phyloP scores from a whole-genome alignment of 768 basidiomycete genomes.

The Gymnopilus dilepis region DNA sequence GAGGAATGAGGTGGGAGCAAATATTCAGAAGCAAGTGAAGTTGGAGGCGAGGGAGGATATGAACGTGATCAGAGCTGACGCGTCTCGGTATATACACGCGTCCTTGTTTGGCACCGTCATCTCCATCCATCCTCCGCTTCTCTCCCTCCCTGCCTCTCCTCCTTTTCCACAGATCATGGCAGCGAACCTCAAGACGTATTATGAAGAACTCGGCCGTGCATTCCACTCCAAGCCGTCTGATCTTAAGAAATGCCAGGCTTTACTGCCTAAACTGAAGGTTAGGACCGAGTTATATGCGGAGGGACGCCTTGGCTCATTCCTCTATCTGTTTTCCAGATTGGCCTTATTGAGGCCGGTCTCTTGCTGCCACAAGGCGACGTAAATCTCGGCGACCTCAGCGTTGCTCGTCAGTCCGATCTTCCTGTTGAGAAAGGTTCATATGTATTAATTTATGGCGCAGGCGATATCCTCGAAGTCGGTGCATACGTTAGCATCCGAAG shows the following conservation, averaged over 20 bases:
- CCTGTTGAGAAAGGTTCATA: not conserved
- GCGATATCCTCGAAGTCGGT: constrained; percentile 95
- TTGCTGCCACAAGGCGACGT: constrained; percentile 72
- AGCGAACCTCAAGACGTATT: constrained; percentile 58
- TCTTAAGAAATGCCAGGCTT: constrained; percentile 64
- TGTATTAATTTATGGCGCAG: constrained; percentile 41
- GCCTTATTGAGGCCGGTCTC: constrained; percentile 76
- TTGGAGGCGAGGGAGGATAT: constrained; percentile 27
- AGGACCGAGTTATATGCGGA: not conserved
- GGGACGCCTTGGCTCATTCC: not conserved
- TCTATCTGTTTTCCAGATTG: constrained; percentile 58
- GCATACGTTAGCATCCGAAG: constrained; percentile 92
- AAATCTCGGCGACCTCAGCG: constrained; percentile 68
- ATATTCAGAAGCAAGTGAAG: too few relatives aligned
- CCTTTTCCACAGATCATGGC: constrained; percentile 45
- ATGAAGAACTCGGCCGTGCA: constrained; percentile 68
- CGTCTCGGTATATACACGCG: constrained; percentile 51
- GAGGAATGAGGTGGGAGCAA: constrained; percentile 1
- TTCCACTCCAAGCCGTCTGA: constrained; percentile 72
- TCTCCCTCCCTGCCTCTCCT: constrained; percentile 27
- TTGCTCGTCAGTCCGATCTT: constrained; percentile 65
- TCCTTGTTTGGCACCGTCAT: constrained; percentile 27
- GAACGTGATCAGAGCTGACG: constrained; percentile 52
- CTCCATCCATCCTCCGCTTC: constrained; percentile 15
- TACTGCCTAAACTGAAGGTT: constrained; percentile 82